phyloP scores from a whole-genome alignment of 257 asterid species.

The Solanum chilense region DNA sequence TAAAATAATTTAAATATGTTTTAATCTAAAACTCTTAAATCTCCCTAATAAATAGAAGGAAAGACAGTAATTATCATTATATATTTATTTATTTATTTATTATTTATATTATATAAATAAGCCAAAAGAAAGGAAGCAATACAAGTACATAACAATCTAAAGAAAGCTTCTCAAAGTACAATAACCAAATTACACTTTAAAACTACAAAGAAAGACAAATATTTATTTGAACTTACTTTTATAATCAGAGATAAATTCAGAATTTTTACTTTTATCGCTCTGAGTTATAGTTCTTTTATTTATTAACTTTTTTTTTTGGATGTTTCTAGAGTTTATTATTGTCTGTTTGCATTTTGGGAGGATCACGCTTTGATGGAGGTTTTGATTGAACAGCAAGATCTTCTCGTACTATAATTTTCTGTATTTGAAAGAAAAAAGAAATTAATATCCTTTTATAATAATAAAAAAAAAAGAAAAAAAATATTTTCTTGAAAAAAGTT shows the following conservation, averaged over 20 bases:
- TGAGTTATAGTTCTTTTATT: neutral
- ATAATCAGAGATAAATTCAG: neutral
- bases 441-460: neutral
- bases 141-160: neutral
- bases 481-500: neutral
- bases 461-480: neutral
- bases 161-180: neutral
- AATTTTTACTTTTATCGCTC: neutral
- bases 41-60: too few species aligned
- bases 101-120: too few species aligned
- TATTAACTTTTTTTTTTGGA: neutral
- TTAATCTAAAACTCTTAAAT: too few species aligned
- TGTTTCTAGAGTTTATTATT: neutral
- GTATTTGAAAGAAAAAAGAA: neutral
- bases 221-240: neutral
- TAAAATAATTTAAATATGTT: too few species aligned
- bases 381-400: neutral
- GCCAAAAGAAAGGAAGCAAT: neutral
- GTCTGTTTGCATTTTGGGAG: neutral
- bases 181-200: neutral
- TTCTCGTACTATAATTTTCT: neutral
- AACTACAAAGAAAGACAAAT: neutral
- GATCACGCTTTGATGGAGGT: neutral
- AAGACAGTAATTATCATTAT: too few species aligned
- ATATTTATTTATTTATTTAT: too few species aligned